A percentile compares a stretch with the other conserved stretches of the same genome.
Conservation (phyloP, 257 asterid genomes). For the Primulina tabacum region DNA sequence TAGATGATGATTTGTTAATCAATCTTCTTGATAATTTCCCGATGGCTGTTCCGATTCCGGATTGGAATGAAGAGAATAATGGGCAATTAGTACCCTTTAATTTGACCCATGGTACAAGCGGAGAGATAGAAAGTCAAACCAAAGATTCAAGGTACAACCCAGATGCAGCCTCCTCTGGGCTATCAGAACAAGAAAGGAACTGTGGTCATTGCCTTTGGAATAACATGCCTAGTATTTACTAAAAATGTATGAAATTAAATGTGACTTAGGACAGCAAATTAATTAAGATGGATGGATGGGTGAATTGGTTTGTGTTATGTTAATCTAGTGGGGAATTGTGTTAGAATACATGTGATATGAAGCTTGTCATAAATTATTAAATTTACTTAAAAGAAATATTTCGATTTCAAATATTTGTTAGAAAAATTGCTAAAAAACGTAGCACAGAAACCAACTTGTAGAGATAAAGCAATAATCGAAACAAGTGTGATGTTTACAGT, state of each 20-base stretch:
- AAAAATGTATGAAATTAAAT: conserved; percentile 11
- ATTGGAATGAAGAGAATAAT: conserved; percentile 41
- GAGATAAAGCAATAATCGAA: no score
- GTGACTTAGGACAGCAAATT: neutral
- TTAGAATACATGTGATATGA: neutral
- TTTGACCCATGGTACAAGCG: conserved; percentile 27
- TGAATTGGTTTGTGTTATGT: neutral
- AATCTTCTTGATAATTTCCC: conserved; percentile 57
- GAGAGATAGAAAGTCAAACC: conserved; percentile 20
- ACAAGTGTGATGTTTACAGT: no score
- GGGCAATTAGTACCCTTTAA: conserved; percentile 22
- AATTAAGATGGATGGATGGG: neutral
- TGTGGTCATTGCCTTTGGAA: conserved; percentile 47
- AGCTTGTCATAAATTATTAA: neutral
- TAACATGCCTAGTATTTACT: conserved; percentile 49
- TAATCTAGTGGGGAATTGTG: conserved; percentile 1
- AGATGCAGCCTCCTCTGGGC: conserved; percentile 20
- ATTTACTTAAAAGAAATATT: neutral
- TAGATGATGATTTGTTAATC: conserved; percentile 50
- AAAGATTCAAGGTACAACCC: conserved; percentile 30
- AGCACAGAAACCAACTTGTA: no score
- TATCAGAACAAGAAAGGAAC: conserved; percentile 36
- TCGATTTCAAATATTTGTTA: no score
- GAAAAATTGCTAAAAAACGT: no score
- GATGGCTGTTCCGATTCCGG: conserved; percentile 45